These are phyloP conservation scores for Pilatotrama ljubarskyi DNA, from an alignment of 768 basidiomycete species.

Conservation along the genomic window DNA sequence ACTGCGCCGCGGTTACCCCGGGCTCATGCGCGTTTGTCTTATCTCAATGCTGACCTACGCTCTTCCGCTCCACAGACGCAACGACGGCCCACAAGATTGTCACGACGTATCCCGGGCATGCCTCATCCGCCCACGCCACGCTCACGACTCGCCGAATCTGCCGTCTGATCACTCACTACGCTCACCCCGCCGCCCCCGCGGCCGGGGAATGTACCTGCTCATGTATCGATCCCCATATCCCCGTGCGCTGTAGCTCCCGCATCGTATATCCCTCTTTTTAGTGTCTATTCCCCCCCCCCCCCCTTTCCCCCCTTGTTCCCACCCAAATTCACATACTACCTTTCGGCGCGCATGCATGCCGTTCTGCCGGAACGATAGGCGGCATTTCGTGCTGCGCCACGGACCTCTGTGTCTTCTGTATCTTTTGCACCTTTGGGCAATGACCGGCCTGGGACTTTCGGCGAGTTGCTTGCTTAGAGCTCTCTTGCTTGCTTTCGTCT, in stretches of 20 bases:
- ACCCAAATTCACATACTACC: background rate
- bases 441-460: background rate
- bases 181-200: background rate
- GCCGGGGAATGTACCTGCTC: constrained; percentile 5
- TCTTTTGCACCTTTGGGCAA: too few relatives aligned
- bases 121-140: constrained; percentile 23
- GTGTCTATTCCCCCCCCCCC: background rate
- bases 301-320: background rate
- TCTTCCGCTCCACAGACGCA: constrained; percentile 18
- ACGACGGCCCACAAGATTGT: constrained; percentile 24
- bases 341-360: too few relatives aligned
- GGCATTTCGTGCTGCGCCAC: background rate
- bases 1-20: constrained; percentile 1
- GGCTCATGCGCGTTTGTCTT: background rate
- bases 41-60: background rate
- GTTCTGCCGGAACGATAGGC: too few relatives aligned
- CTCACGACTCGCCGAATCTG: constrained; percentile 26
- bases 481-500: background rate
- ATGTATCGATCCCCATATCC: constrained; percentile 10
- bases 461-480: background rate
- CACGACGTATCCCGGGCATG: constrained; percentile 27
- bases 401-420: background rate
- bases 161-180: constrained; percentile 6
- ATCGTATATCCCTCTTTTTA: constrained; percentile 4
- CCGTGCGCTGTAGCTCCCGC: background rate